Conservation (phyloP, 441 rosid genomes). For the Geranium incanum region DNA sequence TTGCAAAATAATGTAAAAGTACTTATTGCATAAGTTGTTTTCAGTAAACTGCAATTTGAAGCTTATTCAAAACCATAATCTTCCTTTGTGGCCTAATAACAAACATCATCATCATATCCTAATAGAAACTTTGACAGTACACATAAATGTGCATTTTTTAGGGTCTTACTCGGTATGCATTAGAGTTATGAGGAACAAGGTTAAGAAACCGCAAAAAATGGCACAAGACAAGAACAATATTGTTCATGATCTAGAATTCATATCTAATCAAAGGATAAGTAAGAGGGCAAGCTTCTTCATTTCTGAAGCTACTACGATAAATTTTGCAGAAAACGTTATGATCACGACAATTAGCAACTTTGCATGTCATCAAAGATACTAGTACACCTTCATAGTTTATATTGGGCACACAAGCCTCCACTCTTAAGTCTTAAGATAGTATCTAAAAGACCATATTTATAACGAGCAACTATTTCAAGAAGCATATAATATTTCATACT, state of each 20-base stretch:
- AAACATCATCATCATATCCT: not conserved
- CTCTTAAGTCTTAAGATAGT: too few relatives aligned
- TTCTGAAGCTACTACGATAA: not conserved
- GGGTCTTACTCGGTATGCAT: not conserved
- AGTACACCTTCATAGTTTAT: too few relatives aligned
- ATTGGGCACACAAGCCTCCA: too few relatives aligned
- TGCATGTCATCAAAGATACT: not conserved
- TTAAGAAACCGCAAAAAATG: not conserved
- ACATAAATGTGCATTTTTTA: not conserved
- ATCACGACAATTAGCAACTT: not conserved
- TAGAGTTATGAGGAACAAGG: not conserved
- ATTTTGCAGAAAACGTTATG: too few relatives aligned
- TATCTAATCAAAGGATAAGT: not conserved
- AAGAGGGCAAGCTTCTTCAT: not conserved
- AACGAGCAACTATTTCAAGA: not conserved
- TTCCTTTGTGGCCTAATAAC: not conserved
- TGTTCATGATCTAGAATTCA: not conserved
- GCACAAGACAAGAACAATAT: not conserved
- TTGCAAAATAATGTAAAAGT: not conserved
- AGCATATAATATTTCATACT: not conserved
- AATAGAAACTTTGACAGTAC: not conserved
- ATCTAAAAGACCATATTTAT: too few relatives aligned
- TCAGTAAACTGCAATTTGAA: not conserved
- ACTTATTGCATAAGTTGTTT: not conserved
- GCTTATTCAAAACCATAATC: not conserved